phyloP scores from a whole-genome alignment of 495 filamentous ascomycete species.

The Lasiosphaeriaceae sp. region DNA sequence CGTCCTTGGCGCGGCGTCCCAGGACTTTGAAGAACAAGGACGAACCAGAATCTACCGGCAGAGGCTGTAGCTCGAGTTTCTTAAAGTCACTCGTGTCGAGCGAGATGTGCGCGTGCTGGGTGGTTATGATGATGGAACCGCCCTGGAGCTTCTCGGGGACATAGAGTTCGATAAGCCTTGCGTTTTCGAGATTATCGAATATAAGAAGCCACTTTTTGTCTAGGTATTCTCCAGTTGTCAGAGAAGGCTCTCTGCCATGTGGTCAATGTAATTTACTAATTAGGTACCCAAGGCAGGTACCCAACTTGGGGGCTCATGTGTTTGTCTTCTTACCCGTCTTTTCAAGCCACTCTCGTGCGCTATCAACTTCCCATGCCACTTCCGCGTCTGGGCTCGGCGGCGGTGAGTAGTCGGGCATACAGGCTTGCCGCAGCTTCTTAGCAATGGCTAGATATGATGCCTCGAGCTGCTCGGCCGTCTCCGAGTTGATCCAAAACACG shows the following conservation, averaged over 20 bases:
- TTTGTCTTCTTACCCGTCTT: neutral
- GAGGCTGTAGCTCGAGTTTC: neutral
- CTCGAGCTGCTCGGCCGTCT: neutral
- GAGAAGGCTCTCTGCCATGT: no score
- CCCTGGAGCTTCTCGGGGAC: neutral
- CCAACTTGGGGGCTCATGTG: no score
- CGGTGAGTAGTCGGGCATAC: neutral
- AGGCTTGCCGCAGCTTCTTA: neutral
- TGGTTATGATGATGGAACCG: neutral
- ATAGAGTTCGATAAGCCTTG: neutral
- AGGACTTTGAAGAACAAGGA: neutral
- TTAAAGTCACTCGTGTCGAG: neutral
- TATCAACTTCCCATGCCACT: neutral
- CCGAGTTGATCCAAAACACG: neutral
- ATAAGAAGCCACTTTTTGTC: neutral
- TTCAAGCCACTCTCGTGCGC: neutral
- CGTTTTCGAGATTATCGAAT: neutral
- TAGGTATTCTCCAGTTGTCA: no score
- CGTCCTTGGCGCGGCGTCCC: neutral
- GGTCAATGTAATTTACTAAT: no score
- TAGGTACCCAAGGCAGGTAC: no score
- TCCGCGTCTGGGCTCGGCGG: neutral
- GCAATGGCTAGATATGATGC: neutral
- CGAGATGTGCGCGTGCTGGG: neutral
- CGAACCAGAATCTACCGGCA: neutral